Base-by-base conservation (phyloP, 2,329 filamentous ascomycete species). In the Chaetothyriales sp. region DNA sequence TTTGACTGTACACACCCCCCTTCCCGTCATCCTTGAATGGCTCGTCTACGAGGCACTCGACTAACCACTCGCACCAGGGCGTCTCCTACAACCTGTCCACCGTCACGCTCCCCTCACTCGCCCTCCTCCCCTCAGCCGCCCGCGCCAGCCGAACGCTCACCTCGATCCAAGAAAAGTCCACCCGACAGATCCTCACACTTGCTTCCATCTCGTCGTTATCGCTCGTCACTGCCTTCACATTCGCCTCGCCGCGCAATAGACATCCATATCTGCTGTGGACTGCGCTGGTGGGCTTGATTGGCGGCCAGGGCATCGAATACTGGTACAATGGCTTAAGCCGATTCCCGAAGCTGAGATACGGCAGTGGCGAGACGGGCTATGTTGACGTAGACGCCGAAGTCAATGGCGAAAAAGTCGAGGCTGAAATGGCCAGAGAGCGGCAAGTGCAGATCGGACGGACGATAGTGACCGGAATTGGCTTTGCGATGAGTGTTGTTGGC, bases 191-290 rank as follows among this genome's bases (percentile, higher is more conserved):
- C 54, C 75, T 82, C 51, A 70, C 77, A 29, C 77, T 94, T 49
- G 79, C 84, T 48, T 74, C 79, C 58, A 69, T 94, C 60, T 82
- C 87, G 49, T 78, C 81, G 50, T 72, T 78, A 49, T 81, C 86
- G 28, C 82, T 95, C 63, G 72, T 87, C 60, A 77, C 90, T 58
- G 86, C 89, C 56, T 95, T 84, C 69, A 67, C 77, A 45, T 73
- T 94, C 58, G 90, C 89, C 2, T 85, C 89, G 0, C 76, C 80
- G 22, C 77, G 81, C 51, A 76, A 79, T 60, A 82, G 85, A 65
- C 90, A 97, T 66, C 90, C 90, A 0, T 97, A 95, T 66, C 81
- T 95, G 22, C 69, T 95, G 54, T 95, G 92, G 81, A 88, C 87
- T 13, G 81, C 82, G 2, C 69, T 88, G 22, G 76, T 89, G 52